Base-by-base conservation (phyloP, 345 rosid species). In the Lepidium aucheri region DNA sequence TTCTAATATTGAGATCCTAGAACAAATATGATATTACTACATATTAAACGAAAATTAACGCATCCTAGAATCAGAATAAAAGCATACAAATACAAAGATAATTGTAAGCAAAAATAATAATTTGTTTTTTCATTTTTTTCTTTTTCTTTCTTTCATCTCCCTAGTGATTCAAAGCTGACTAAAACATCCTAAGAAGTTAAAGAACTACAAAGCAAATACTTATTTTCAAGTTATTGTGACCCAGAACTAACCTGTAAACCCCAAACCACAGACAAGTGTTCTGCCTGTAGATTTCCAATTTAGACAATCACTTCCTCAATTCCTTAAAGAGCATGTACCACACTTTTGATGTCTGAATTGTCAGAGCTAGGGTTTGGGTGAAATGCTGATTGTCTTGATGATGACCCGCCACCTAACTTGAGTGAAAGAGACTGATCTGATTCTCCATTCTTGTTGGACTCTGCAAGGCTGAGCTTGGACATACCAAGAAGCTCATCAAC, bases 401-500 rank as follows among this genome's bases (percentile, higher is more conserved):
- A 78, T 44, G 57, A 73, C 22, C 91, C 93, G 1, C 85, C 88
- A 2, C 68, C 79, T 9, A 94, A 75, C 68, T 87, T 95, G 56
- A 88, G 65, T 0, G 96, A 88, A 52, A 95, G 91, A 13, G 96
- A 79, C 47, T 89, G 85, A 38, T 82, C 84, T 16, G 67, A 42
- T 71, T 74, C 60, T 54, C 82, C 81, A 44, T 67, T 67, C 39
- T 60, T 66, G 6, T 78, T 83, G 6, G 88, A 76, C 22, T 91
- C 99, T 68, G 84, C 91, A 42, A 95, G 76, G 74, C 91, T 82
- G 28, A 95, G 83, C 77, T 91, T 84, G 7, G 99, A 88, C 86
- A 95, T 83, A 67, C 99, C 97, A 3, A 95, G 93, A 50, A 95
- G 81, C 72, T 95, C 89, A 8, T 95, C 91, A 0, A 91, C 96